Percentiles rank a stretch among this genome's conserved stretches.
phyloP scores from a whole-genome alignment of 148 eudicot genomes.

The Camellia granthamiana region DNA sequence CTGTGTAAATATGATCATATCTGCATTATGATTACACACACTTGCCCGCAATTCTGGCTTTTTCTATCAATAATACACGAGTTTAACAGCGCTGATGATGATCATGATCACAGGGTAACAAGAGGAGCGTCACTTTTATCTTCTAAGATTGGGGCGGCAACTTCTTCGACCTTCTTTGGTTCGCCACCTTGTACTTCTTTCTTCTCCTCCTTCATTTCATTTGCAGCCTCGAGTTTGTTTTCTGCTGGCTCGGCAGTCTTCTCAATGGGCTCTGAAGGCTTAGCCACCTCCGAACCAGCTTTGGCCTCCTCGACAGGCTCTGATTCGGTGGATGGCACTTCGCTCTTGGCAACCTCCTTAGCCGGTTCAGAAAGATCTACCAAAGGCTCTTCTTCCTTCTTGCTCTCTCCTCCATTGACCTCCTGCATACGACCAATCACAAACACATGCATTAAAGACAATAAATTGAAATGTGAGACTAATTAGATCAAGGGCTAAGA shows the following conservation, averaged over 20 bases:
- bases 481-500: neutral
- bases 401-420: constrained; percentile 38
- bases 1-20: neutral
- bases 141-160: constrained; percentile 23
- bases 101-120: constrained; percentile 32
- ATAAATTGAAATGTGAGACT: neutral
- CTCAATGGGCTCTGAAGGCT: no score
- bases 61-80: neutral
- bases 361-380: neutral
- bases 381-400: constrained; percentile 7
- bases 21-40: neutral
- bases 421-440: constrained; percentile 24
- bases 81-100: neutral
- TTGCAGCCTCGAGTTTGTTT: no score
- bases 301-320: neutral
- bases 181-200: neutral
- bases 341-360: constrained; percentile 7
- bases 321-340: neutral
- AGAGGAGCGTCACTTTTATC: constrained; percentile 48
- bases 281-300: neutral
- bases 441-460: neutral
- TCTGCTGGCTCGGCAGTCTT: no score
- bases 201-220: no score
- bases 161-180: constrained; percentile 15
- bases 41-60: neutral